Evolutionary conservation across 108 stramenopile species (phyloP).

Genomic region (Seminavis robusta): DNA sequence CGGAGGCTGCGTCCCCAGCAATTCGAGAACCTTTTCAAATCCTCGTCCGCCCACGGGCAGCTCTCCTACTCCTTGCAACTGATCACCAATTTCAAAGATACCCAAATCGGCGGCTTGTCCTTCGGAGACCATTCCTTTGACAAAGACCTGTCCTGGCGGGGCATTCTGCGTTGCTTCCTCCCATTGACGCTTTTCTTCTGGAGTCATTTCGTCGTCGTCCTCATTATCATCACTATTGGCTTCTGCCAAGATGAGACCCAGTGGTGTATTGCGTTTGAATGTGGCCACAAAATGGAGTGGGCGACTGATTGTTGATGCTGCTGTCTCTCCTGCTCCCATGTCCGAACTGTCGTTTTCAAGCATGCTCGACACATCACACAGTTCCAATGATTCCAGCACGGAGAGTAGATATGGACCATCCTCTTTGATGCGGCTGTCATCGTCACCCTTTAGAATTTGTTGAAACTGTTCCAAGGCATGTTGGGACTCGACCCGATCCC

Average conservation of each 20-base stretch:
- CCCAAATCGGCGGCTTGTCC: conserved; percentile 67
- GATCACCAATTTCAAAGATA: conserved; percentile 80
- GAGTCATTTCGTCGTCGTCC: conserved; percentile 28
- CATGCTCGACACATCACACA: conserved; percentile 41
- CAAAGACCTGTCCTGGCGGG: conserved; percentile 65
- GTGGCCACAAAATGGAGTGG: conserved; percentile 82
- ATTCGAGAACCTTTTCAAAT: conserved; percentile 61
- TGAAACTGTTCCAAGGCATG: conserved; percentile 37
- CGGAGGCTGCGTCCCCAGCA: conserved; percentile 41
- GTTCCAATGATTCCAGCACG: conserved; percentile 55
- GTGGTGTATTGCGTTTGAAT: conserved; percentile 47
- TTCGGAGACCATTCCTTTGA: conserved; percentile 50
- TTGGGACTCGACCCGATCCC: conserved; percentile 40
- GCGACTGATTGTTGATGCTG: conserved; percentile 34
- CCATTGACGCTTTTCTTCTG: conserved; percentile 31
- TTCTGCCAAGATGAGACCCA: conserved; percentile 69
- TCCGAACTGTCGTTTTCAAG: no score
- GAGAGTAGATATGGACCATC: conserved; percentile 52
- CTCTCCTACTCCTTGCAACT: conserved; percentile 69
- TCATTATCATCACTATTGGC: conserved; percentile 28
- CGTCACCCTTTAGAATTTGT: conserved; percentile 19
- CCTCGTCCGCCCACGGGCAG: conserved; percentile 60
- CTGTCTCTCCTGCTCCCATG: no score
- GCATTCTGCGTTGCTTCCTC: conserved; percentile 50
- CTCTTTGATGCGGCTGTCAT: conserved; percentile 1